Evolutionary conservation across 441 rosid species (phyloP), one percentile per base, ranked within the genome.

Genomic region (Gossypium schwendimanii): DNA sequence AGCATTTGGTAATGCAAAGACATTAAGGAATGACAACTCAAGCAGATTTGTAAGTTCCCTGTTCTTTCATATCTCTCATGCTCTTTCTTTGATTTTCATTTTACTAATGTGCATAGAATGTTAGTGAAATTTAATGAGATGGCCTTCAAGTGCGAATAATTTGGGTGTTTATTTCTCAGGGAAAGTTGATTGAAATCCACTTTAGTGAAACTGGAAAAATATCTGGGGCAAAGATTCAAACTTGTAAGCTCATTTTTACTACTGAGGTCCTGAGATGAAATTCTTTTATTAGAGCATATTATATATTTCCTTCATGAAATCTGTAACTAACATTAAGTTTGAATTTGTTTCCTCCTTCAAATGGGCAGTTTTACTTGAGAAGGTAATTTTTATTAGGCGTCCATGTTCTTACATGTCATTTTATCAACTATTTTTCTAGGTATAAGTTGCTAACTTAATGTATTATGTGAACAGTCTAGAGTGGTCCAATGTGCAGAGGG

Each of bases 1-100:
- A 87, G 99, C 99, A 60, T 96, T 96, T 87, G 99, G 99, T 75
- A 96, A 96, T 81, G 98, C 99, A 31, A 96, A 96, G 80, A 96
- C 99, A 63, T 76, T 85, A 73, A 91, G 96, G 84, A 95, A 95
- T 87, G 92, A 89, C 79, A 95, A 95, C 83, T 93, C 99, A 62
- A 96, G 99, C 82, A 98, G 99, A 75, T 96, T 96, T 86, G 99
- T 96, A 85, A 91, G 97, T 79, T 76, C 67, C 73, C 39, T 75
- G 57, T 71, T 79, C 80, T 79, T 79, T 41, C 55, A 54, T 26
- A 71, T 50, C 60, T 75, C 58, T 61, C 11, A 15, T 23, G 11
- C 1, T 4, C 15, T 52, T 74, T 69, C 57, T 47, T 64, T 68
- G 28, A 14, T 50, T 76, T 61, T 68, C 23, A 14, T 54, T 76